Evolutionary conservation across 805 yeast genomes (phyloP), one percentile per base, ranked within the genome.

Genomic region (Sugiyamaella qingdaonensis): DNA sequence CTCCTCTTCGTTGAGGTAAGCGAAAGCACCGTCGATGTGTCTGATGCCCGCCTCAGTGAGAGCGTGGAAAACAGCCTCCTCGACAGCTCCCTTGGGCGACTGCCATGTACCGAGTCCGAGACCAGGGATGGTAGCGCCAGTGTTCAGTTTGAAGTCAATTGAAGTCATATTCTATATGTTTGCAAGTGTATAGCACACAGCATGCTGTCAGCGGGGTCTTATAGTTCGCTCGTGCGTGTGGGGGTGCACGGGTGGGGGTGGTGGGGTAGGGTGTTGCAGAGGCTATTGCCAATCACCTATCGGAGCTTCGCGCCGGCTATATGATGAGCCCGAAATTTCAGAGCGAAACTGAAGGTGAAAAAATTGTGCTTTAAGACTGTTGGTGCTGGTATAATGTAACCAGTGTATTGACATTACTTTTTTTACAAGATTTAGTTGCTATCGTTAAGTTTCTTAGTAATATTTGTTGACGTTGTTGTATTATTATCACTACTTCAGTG

Each of bases 101-200:
- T 85, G 79, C 85, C 88, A 86, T 32, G 94, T 85, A 45, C 95
- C 94, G 48, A 86, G 77, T 2, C 88, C 91, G 42, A 87, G 72
- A 10, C 74, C 77, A 39, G 92, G 92, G 55, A 87, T 82, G 42
- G 63, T 58, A 31, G 71, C 73, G 21, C 94, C 92, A 55, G 80
- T 78, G 76, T 85, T 85, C 10, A 68, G 61, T 34, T 52, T 59
- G 51, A 57, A 14, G 29, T 32, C 31, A 16, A 58, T 32, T 27
- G 58, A 49, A 49, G 62, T 55, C 63, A 60, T 60, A 46, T 13
- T 45, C n/a, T 45, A 27, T 10, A 13, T 19, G 16, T 34, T 34
- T 4, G 4, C 3, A 34, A 34, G 37, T 24, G 29, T 24, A 24
- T 24, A 4, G 29, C 29, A 24, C 29, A 7, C 29, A 24, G 29